Evolutionary conservation across 148 eudicot species (phyloP).

Genomic region (Amaranthus palmeri): DNA sequence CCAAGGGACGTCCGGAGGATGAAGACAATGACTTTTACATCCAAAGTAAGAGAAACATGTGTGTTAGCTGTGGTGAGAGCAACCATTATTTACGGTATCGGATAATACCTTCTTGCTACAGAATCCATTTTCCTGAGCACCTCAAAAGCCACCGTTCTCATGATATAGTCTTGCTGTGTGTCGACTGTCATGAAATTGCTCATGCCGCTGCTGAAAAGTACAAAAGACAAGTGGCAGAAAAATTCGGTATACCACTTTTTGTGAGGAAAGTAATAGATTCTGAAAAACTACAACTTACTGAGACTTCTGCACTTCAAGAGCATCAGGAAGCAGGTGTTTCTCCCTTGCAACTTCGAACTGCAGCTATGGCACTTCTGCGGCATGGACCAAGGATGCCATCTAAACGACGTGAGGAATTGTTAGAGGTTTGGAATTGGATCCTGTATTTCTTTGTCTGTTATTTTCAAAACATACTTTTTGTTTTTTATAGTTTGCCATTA

Average conservation of each 20-base stretch:
- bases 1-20: slow-evolving; percentile 98
- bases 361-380: slow-evolving; percentile 91
- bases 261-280: slow-evolving; percentile 66
- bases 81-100: slow-evolving; percentile 91
- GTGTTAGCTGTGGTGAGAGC: slow-evolving; percentile 95
- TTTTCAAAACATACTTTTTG: background rate
- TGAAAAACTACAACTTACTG: slow-evolving; percentile 37
- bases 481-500: background rate
- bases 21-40: slow-evolving; percentile 89
- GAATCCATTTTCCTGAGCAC: slow-evolving; percentile 97
- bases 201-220: slow-evolving; percentile 95
- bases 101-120: slow-evolving; percentile 96
- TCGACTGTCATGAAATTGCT: slow-evolving; percentile 96
- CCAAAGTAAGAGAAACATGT: slow-evolving; percentile 92
- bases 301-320: slow-evolving; percentile 27
- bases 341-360: slow-evolving; percentile 74
- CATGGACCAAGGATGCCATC: slow-evolving; percentile 90
- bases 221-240: slow-evolving; percentile 64
- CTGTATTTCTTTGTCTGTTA: background rate
- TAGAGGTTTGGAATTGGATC: slow-evolving; percentile 46
- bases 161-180: slow-evolving; percentile 96
- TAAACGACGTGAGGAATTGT: slow-evolving; percentile 71
- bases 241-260: slow-evolving; percentile 83
- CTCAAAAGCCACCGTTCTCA: slow-evolving; percentile 98
- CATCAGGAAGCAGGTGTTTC: slow-evolving; percentile 71